Conservation (phyloP, 1,139 yeast genomes). For the Geotrichum restrictum region DNA sequence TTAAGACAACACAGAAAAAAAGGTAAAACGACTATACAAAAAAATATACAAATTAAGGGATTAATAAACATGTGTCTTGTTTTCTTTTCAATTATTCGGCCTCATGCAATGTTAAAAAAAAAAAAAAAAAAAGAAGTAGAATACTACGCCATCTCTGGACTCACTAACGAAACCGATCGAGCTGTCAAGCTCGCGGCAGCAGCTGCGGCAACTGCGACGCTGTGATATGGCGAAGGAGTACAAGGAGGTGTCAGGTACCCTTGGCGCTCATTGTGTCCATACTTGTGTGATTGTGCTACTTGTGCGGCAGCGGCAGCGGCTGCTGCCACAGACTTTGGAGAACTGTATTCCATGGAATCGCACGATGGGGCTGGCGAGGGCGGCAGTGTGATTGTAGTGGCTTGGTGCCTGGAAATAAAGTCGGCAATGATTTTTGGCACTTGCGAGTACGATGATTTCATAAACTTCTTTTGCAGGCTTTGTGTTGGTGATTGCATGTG, state of each 20-base stretch:
- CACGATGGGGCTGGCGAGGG: constrained; percentile 31
- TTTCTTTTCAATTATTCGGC: neutral
- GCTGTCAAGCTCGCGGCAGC: constrained; percentile 8
- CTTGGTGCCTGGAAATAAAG: constrained; percentile 31
- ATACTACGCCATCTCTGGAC: neutral
- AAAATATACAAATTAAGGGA: neutral
- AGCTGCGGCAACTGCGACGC: constrained; percentile 3
- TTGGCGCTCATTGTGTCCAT: constrained; percentile 19
- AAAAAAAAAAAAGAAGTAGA: neutral
- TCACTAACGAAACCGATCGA: neutral
- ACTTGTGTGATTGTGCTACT: neutral
- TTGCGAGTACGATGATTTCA: constrained; percentile 30
- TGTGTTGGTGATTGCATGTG: constrained; percentile 39
- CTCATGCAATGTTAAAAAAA: neutral
- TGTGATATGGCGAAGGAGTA: constrained; percentile 25
- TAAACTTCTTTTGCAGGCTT: constrained; percentile 40
- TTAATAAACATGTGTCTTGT: neutral
- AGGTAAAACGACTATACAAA: neutral
- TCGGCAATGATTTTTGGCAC: constrained; percentile 34
- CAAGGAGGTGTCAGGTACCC: constrained; percentile 36
- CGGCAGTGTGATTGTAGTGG: constrained; percentile 23
- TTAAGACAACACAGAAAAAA: neutral
- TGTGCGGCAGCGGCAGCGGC: constrained; percentile 4
- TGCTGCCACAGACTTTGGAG: constrained; percentile 24
- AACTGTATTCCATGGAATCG: constrained; percentile 23